Evolutionary conservation across 495 filamentous ascomycete species (phyloP).

Genomic region (Pseudomonodictys pantanalensis): DNA sequence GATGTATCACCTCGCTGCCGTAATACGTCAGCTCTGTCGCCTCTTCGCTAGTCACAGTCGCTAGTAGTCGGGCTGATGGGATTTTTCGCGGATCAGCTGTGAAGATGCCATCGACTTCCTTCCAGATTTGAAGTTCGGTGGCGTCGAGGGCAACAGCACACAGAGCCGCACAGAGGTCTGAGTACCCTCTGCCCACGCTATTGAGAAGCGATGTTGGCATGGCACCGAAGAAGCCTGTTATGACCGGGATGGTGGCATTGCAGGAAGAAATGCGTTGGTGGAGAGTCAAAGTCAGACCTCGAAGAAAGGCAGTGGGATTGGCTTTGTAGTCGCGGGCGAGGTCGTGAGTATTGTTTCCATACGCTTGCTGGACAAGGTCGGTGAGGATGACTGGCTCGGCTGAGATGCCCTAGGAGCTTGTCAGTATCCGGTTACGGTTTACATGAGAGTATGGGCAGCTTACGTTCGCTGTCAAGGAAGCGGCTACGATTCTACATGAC

Average conservation of each 20-base stretch:
- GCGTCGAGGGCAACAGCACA: conserved; percentile 49
- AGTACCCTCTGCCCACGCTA: conserved; percentile 52
- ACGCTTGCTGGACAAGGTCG: conserved; percentile 41
- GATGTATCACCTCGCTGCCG: conserved; percentile 78
- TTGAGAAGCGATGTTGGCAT: conserved; percentile 49
- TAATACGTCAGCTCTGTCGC: conserved; percentile 57
- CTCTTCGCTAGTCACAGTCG: conserved; percentile 50
- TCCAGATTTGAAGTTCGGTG: conserved; percentile 54
- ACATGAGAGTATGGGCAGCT: conserved; percentile 4
- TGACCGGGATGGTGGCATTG: conserved; percentile 50
- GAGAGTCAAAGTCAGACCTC: conserved; percentile 61
- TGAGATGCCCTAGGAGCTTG: conserved; percentile 33
- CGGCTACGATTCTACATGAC: conserved; percentile 40
- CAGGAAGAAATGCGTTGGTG: conserved; percentile 66
- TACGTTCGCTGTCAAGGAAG: conserved; percentile 40
- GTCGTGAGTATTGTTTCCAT: too few species aligned
- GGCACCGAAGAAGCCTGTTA: conserved; percentile 49
- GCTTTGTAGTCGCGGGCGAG: too few species aligned
- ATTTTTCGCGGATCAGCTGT: conserved; percentile 56
- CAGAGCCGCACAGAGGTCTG: conserved; percentile 54
- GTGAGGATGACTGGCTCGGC: conserved; percentile 40
- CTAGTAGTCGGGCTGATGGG: conserved; percentile 49
- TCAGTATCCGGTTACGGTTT: background rate
- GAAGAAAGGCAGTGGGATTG: too few species aligned
- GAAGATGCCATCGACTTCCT: conserved; percentile 58